phyloP scores from a whole-genome alignment of 2,329 filamentous ascomycete species.

The Ophiostoma himal-ulmi region DNA sequence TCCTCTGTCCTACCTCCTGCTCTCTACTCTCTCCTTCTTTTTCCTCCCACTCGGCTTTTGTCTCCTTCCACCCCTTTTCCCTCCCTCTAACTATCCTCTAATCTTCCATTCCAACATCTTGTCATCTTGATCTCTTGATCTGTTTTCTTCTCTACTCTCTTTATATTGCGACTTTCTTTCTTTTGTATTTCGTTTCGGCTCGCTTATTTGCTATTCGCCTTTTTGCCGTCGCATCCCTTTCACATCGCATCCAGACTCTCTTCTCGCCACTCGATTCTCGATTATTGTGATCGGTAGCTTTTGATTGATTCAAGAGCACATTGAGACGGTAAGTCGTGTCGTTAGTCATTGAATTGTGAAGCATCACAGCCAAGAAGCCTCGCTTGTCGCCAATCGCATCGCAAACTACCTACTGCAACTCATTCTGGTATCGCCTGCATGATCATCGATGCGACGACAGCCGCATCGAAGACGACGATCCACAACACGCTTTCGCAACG shows the following conservation, averaged over 20 bases:
- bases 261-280: background rate
- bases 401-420: background rate
- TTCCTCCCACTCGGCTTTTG: constrained; percentile 15
- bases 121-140: background rate
- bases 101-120: background rate
- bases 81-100: background rate
- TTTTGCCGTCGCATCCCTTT: background rate
- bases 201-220: background rate
- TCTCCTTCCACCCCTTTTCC: constrained; percentile 26
- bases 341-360: background rate
- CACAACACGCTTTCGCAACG: background rate
- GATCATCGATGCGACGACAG: background rate
- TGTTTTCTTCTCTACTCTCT: constrained; percentile 2
- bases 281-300: background rate
- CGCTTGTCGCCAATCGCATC: background rate
- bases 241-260: background rate
- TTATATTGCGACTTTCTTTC: constrained; percentile 6
- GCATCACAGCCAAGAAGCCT: background rate
- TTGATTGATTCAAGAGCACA: background rate
- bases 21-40: constrained; percentile 19
- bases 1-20: background rate
- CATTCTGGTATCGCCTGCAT: background rate
- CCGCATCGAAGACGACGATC: too few relatives aligned
- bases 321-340: background rate
- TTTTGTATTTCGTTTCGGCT: background rate